Conservation (phyloP, 148 eudicot genomes). For the Fallopia convolvulus region DNA sequence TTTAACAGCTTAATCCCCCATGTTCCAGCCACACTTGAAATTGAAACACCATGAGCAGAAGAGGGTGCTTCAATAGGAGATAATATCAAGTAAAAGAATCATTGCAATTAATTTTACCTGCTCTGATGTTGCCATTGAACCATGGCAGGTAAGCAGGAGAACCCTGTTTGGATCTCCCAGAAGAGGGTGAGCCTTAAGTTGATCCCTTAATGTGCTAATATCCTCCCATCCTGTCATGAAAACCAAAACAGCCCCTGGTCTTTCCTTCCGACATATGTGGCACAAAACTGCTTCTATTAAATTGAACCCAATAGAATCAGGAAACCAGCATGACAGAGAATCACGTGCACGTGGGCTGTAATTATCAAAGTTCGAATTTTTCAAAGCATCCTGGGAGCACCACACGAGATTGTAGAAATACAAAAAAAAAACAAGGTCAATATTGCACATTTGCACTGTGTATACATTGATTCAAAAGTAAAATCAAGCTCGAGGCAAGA, state of each 20-base stretch:
- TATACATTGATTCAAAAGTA: neutral
- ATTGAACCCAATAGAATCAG: constrained; percentile 93
- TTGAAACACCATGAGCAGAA: neutral
- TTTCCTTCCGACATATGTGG: constrained; percentile 95
- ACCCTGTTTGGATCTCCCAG: constrained; percentile 97
- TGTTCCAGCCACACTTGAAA: neutral
- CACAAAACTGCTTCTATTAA: constrained; percentile 90
- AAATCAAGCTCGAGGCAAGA: neutral
- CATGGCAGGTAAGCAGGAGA: constrained; percentile 88
- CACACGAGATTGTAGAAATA: neutral
- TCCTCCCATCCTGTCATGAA: constrained; percentile 99
- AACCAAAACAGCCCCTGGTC: constrained; percentile 88
- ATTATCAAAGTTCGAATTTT: constrained; percentile 62
- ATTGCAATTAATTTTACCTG: constrained; percentile 38
- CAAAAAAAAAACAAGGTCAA: neutral
- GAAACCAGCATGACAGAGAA: constrained; percentile 82
- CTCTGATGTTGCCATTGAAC: constrained; percentile 98
- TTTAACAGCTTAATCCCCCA: neutral
- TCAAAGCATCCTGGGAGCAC: constrained; percentile 69
- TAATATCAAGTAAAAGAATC: neutral
- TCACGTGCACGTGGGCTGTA: constrained; percentile 86
- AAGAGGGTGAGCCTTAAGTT: constrained; percentile 93
- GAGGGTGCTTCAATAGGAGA: neutral
- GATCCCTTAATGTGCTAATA: constrained; percentile 89
- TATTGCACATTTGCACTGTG: neutral